Percentiles rank a stretch among this genome's conserved stretches.
Evolutionary conservation across 2,329 filamentous ascomycete species (phyloP).

Genomic region (Xylaria sp.): DNA sequence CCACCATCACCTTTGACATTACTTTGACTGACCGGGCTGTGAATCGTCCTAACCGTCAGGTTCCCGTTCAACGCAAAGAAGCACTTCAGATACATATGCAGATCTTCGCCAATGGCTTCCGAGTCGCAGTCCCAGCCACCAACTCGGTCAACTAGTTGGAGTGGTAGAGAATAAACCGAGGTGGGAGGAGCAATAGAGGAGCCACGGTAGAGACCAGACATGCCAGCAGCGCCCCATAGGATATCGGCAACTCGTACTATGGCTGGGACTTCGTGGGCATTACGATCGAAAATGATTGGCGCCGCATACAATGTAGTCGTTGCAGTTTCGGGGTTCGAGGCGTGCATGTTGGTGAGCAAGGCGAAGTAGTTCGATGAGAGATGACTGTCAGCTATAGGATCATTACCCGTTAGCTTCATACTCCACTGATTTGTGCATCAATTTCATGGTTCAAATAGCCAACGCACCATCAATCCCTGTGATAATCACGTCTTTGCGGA

Average conservation of each 20-base stretch:
- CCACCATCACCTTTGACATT: conserved; percentile 73
- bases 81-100: conserved; percentile 83
- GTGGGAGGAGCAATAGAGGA: conserved; percentile 76
- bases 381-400: conserved; percentile 72
- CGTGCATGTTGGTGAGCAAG: conserved; percentile 71
- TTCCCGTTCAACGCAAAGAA: conserved; percentile 80
- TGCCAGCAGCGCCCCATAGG: conserved; percentile 76
- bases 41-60: conserved; percentile 70
- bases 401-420: conserved; percentile 37
- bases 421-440: not conserved
- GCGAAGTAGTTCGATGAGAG: conserved; percentile 75
- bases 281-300: conserved; percentile 79
- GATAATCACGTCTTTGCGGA: conserved; percentile 71
- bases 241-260: conserved; percentile 78
- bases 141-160: conserved; percentile 73
- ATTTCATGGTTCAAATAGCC: not conserved
- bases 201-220: conserved; percentile 73
- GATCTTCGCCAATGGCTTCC: conserved; percentile 78
- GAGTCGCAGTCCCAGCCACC: conserved; percentile 78
- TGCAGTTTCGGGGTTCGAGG: conserved; percentile 68
- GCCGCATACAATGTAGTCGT: conserved; percentile 73
- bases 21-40: conserved; percentile 77
- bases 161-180: conserved; percentile 77
- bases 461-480: conserved; percentile 78
- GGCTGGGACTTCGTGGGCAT: conserved; percentile 73